Evolutionary conservation across 2,329 filamentous ascomycete genomes (phyloP).

Genomic region (Coniochaeta sp.): DNA sequence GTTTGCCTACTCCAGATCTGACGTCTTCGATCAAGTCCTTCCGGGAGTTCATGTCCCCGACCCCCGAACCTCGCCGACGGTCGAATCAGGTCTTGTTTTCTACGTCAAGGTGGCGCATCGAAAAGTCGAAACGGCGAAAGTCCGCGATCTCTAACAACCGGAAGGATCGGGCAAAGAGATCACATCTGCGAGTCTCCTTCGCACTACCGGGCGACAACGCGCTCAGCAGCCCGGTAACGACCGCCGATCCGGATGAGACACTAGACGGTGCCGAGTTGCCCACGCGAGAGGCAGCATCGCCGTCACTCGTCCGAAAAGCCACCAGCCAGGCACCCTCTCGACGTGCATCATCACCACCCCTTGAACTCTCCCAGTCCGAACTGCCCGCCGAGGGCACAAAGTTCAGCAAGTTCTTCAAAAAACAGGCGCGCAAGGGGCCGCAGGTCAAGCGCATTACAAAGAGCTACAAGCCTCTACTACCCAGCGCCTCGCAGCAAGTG

Average conservation of each 20-base stretch:
- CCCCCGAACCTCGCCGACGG: slow-evolving; percentile 26
- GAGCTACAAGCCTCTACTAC: slow-evolving; percentile 23
- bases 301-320: slow-evolving; percentile 28
- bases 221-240: neutral
- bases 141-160: slow-evolving; percentile 6
- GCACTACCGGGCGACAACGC: slow-evolving; percentile 8
- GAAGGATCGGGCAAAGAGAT: slow-evolving; percentile 13
- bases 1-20: slow-evolving; percentile 36
- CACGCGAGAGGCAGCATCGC: slow-evolving; percentile 32
- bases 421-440: slow-evolving; percentile 24
- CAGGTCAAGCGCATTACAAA: neutral
- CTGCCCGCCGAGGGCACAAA: slow-evolving; percentile 27
- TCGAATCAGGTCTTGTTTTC: slow-evolving; percentile 13
- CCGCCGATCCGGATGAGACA: slow-evolving; percentile 1
- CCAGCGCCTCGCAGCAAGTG: slow-evolving; percentile 33
- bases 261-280: slow-evolving; percentile 3
- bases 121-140: neutral
- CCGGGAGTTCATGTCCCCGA: slow-evolving; percentile 43
- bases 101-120: neutral
- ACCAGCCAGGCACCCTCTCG: slow-evolving; percentile 1
- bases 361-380: slow-evolving; percentile 11
- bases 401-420: slow-evolving; percentile 42
- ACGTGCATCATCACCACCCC: neutral
- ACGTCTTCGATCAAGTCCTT: slow-evolving; percentile 45
- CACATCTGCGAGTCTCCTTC: slow-evolving; percentile 25